phyloP scores from a whole-genome alignment of 2,329 filamentous ascomycete species.

The Colletotrichum sp. region DNA sequence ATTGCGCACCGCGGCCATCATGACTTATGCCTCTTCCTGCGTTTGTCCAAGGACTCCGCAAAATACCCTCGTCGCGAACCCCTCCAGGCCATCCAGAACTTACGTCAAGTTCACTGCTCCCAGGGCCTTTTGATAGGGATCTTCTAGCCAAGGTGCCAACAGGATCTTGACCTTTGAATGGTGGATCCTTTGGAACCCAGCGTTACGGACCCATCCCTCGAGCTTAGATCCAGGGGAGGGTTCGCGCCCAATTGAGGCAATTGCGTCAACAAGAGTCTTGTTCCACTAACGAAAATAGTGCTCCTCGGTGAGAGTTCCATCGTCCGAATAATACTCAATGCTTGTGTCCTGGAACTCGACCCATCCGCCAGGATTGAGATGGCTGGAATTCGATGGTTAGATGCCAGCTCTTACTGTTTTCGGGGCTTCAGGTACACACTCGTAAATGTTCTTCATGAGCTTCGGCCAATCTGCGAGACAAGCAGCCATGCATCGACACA shows the following conservation, averaged over 20 bases:
- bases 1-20: conserved; percentile 30
- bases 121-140: neutral
- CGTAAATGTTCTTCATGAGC: conserved; percentile 25
- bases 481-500: conserved; percentile 36
- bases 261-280: conserved; percentile 21
- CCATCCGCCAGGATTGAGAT: conserved; percentile 26
- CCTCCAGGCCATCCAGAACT: conserved; percentile 26
- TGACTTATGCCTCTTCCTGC: conserved; percentile 27
- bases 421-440: conserved; percentile 13
- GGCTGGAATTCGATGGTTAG: conserved; percentile 18
- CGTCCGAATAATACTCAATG: conserved; percentile 28
- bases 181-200: conserved; percentile 39
- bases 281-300: conserved; percentile 25
- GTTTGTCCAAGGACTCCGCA: conserved; percentile 33
- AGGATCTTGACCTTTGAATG: conserved; percentile 22
- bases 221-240: conserved; percentile 27
- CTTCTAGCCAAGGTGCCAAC: neutral
- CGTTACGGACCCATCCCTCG: conserved; percentile 30
- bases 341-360: conserved; percentile 25
- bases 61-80: conserved; percentile 29
- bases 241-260: conserved; percentile 24
- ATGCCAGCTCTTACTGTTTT: neutral
- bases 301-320: conserved; percentile 27
- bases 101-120: conserved; percentile 23
- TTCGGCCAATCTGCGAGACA: conserved; percentile 35